A percentile compares a stretch with the other conserved stretches of the same genome.
Conservation (phyloP, 352 stramenopile genomes). For the Thalassiosira exigua region DNA sequence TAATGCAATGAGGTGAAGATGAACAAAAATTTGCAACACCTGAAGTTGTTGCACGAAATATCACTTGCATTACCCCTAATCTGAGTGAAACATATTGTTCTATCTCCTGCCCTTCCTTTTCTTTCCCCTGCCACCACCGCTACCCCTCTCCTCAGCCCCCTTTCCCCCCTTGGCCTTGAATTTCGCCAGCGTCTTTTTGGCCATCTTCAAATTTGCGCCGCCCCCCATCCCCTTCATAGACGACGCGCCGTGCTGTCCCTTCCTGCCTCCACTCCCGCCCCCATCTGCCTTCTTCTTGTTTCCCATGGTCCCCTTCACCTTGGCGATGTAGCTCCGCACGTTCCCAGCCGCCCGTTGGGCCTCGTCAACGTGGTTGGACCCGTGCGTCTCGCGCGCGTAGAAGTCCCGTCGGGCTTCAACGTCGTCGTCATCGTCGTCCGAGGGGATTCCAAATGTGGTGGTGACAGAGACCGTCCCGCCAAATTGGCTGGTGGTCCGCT, state of each 20-base stretch:
- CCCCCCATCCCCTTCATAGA: conserved; percentile 80
- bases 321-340: conserved; percentile 71
- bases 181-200: conserved; percentile 68
- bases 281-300: conserved; percentile 55
- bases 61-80: not conserved
- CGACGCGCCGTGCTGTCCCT: conserved; percentile 75
- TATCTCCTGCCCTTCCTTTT: conserved; percentile 18
- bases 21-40: not conserved
- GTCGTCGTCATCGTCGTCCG: conserved; percentile 58
- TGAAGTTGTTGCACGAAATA: not conserved
- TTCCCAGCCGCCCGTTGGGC: conserved; percentile 73
- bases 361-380: conserved; percentile 56
- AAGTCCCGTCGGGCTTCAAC: conserved; percentile 37
- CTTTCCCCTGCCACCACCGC: conserved; percentile 37
- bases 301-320: conserved; percentile 76
- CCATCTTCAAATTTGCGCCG: conserved; percentile 74
- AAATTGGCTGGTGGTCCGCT: conserved; percentile 57
- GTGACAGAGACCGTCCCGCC: conserved; percentile 79
- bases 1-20: conserved; percentile 3
- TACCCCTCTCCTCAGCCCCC: conserved; percentile 15
- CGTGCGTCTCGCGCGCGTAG: conserved; percentile 39
- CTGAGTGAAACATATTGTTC: too few species aligned
- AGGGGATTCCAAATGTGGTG: conserved; percentile 65
- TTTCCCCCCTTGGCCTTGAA: conserved; percentile 43
- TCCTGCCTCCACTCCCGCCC: conserved; percentile 48